phyloP scores from a whole-genome alignment of 2,329 filamentous ascomycete genomes.

The Trichoderma guizhouense region DNA sequence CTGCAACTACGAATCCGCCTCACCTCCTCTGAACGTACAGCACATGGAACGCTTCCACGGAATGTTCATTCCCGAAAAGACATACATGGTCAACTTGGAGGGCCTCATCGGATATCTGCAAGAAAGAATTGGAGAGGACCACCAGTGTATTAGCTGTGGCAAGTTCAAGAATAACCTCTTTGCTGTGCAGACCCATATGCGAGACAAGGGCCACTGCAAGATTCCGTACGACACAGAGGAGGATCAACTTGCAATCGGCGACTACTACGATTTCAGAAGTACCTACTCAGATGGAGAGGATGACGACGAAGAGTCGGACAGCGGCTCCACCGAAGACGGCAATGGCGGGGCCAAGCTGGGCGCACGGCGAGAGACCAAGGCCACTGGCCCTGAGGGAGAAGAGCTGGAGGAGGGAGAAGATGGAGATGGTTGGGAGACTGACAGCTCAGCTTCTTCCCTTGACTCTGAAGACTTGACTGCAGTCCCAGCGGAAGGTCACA shows the following conservation, averaged over 20 bases:
- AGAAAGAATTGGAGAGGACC: constrained; percentile 72
- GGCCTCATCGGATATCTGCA: constrained; percentile 77
- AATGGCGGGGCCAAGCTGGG: constrained; percentile 66
- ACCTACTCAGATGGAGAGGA: constrained; percentile 79
- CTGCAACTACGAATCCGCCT: constrained; percentile 82
- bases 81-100: constrained; percentile 77
- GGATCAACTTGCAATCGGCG: constrained; percentile 89
- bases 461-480: constrained; percentile 81
- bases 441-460: constrained; percentile 83
- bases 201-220: constrained; percentile 94
- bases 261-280: constrained; percentile 95
- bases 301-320: constrained; percentile 49
- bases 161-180: constrained; percentile 74
- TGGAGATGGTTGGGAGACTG: constrained; percentile 91
- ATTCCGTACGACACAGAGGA: constrained; percentile 86
- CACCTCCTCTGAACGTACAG: constrained; percentile 68
- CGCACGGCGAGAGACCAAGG: constrained; percentile 52
- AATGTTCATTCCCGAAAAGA: constrained; percentile 91
- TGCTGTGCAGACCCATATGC: constrained; percentile 93
- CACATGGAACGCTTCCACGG: constrained; percentile 94
- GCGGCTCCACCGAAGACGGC: constrained; percentile 40
- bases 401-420: constrained; percentile 51
- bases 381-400: constrained; percentile 49
- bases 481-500: constrained; percentile 70
- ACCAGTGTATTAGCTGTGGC: constrained; percentile 85